Percentiles rank a stretch among this genome's conserved stretches.
phyloP scores from a whole-genome alignment of 148 eudicot genomes.

The Tetragonia tetragonoides region DNA sequence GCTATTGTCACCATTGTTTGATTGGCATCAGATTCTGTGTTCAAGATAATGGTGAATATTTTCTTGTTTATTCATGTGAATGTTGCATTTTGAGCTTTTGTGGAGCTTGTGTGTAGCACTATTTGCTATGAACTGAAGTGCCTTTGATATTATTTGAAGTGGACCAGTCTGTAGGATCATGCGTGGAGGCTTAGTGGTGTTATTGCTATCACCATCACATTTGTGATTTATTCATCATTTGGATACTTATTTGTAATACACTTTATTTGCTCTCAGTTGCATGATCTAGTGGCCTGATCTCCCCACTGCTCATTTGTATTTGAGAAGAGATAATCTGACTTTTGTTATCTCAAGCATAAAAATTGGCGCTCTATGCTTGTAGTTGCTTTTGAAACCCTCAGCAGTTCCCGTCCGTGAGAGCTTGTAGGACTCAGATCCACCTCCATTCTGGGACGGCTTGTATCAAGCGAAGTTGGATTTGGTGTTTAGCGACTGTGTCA shows the following conservation, averaged over 20 bases:
- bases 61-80: neutral
- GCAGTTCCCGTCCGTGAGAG: neutral
- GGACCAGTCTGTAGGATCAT: neutral
- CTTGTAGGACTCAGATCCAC: neutral
- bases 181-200: neutral
- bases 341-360: neutral
- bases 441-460: neutral
- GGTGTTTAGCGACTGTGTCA: no score
- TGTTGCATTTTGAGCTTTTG: neutral
- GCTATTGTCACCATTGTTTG: neutral
- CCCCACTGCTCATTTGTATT: neutral
- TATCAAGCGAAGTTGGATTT: neutral
- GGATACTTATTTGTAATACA: neutral
- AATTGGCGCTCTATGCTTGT: neutral
- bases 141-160: neutral
- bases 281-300: neutral
- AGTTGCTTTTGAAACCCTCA: neutral
- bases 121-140: slow-evolving; percentile 14
- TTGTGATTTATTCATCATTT: neutral
- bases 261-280: neutral
- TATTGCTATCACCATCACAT: neutral
- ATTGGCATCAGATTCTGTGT: neutral
- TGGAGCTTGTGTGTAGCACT: neutral
- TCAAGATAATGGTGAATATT: slow-evolving; percentile 19
- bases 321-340: neutral